Conservation (phyloP, 331 rosid species). For the Acacia pycnantha region DNA sequence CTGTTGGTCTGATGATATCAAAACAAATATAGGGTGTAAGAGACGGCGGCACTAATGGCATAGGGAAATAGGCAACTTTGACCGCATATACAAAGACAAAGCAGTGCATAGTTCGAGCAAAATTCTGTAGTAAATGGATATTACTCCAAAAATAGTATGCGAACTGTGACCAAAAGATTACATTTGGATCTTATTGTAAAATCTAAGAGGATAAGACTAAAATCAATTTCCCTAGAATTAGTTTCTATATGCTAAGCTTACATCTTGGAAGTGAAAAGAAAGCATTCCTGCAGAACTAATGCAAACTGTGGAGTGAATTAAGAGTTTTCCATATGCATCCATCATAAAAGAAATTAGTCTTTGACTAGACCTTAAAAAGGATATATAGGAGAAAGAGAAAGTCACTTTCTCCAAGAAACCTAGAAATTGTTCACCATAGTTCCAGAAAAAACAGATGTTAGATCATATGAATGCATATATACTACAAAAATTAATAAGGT, state of each 20-base stretch:
- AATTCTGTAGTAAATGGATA: not conserved
- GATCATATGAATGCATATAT: not conserved
- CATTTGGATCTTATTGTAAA: not conserved
- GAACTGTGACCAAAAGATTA: not conserved
- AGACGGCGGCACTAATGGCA: not conserved
- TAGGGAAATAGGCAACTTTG: no score
- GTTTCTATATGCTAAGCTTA: not conserved
- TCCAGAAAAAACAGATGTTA: not conserved
- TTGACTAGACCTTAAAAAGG: not conserved
- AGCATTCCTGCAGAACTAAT: not conserved
- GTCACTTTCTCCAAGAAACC: no score
- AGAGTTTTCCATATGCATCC: not conserved
- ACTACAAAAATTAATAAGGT: not conserved
- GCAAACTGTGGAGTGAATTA: not conserved
- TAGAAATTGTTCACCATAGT: not conserved
- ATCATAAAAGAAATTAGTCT: not conserved
- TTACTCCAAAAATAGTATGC: not conserved
- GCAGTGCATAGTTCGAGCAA: not conserved
- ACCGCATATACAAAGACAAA: not conserved
- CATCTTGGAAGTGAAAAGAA: not conserved
- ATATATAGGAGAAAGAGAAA: not conserved
- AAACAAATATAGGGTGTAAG: slow-evolving; percentile 22
- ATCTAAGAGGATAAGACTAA: not conserved
- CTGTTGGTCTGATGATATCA: slow-evolving; percentile 57
- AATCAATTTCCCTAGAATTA: not conserved